Evolutionary conservation across 2,329 filamentous ascomycete genomes (phyloP).

Genomic region (Venturia oleaginea): DNA sequence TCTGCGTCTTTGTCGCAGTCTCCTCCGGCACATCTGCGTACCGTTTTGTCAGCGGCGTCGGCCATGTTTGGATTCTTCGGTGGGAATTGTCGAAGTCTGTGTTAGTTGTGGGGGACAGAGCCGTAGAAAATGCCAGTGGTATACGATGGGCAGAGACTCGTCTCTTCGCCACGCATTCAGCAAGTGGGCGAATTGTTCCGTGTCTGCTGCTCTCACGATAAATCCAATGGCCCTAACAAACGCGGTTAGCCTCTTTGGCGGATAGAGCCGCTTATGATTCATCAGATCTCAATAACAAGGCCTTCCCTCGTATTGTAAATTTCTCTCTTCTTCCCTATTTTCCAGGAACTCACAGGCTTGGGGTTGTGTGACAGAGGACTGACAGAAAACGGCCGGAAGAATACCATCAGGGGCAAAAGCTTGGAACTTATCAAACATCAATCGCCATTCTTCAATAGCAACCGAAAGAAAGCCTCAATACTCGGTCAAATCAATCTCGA

Average conservation of each 20-base stretch:
- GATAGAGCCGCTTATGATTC: not conserved
- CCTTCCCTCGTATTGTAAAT: not conserved
- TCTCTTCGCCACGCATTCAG: not conserved
- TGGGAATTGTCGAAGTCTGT: not conserved
- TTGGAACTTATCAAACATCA: not conserved
- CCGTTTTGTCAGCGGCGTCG: not conserved
- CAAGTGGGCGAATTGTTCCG: not conserved
- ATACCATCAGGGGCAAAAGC: slow-evolving; percentile 4
- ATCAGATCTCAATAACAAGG: not conserved
- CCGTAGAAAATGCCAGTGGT: not conserved
- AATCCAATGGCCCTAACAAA: not conserved
- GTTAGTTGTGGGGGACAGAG: not conserved
- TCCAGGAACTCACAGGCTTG: not conserved
- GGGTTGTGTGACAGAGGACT: not conserved
- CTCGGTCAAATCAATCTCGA: not conserved
- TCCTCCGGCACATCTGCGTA: slow-evolving; percentile 65
- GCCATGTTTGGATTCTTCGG: not conserved
- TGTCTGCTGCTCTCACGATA: not conserved
- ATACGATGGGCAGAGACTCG: not conserved
- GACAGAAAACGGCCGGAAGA: not conserved
- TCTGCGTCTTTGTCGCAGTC: slow-evolving; percentile 85
- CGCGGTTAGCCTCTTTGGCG: not conserved
- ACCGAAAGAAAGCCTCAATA: not conserved
- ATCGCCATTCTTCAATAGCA: not conserved
- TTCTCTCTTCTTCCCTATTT: not conserved